Evolutionary conservation across 2,329 filamentous ascomycete genomes (phyloP), one percentile per base, ranked within the genome.

Genomic region (Daldinia sp.): DNA sequence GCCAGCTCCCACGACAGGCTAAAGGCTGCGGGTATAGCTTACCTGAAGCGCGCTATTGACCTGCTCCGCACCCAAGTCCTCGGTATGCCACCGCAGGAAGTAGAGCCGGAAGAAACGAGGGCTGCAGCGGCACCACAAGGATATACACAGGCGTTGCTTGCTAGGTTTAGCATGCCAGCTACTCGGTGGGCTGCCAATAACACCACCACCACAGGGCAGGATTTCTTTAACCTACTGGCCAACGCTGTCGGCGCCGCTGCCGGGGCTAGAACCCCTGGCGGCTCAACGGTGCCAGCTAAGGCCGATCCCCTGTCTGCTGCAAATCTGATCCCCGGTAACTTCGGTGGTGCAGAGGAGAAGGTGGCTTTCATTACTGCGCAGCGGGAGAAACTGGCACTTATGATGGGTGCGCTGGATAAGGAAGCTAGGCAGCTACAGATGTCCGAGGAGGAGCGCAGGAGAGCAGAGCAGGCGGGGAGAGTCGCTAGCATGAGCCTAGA

Each of bases 91-190:
- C 88, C 90, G 4, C 80, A 78, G 52, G 73, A 73, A 66, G 74
- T 78, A 63, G 73, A 78, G 59, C 73, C 73, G 21, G 66, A 75
- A 63, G 74, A 80, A 57, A 68, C 77, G 48, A 68, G 78, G 45
- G 71, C 82, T 71, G 70, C 83, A 75, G 58, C 82, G 77, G 69
- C 79, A 63, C 69, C 81, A 56, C 78, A 85, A 71, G 78, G 80
- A 69, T 97, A 97, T 76, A 93, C 92, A 1, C 91, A 96, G 76
- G 86, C 85, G 37, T 85, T 98, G 34, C 88, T 97, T 61, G 90
- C 91, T 41, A 87, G 94, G 65, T 97, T 98, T 81, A 92, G 88
- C 75, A 86, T 97, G 70, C 93, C 94, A 10, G 80, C 85, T 35
- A 88, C 91, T 3, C 79, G 88, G 54, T 85, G 86, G 75, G 78